Evolutionary conservation across 2,329 filamentous ascomycete genomes (phyloP), one percentile per base, ranked within the genome.

Genomic region (Penicillium brasilianum): DNA sequence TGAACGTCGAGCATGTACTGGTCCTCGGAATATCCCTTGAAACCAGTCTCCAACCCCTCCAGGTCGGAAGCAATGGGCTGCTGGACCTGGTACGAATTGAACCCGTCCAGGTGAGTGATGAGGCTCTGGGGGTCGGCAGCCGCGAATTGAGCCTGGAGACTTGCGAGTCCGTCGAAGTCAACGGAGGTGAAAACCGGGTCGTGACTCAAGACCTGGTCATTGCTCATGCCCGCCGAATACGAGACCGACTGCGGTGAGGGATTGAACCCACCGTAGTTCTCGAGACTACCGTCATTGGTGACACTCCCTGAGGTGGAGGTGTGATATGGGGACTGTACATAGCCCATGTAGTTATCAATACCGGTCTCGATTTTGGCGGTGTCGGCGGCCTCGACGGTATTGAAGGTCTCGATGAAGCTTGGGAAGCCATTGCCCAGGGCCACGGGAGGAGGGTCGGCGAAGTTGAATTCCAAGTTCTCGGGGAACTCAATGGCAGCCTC

Each of bases 71-170:
- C 64, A 8, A 63, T 69, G n/a, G 70, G 57, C 18, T 71, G 60
- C 49, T 71, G 70, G 59, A 71, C 62, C 52, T 69, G 63, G 63
- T 72, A 60, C n/a, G 67, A 50, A 6, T 65, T 68, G 57, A 66
- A 69, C n/a, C 73, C 68, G 71, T 61, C 1, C 57, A 72, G 48
- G 13, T 58, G 57, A 0, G 72, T 64, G 50, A 72, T 68, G 30
- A 74, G 64, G 20, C 68, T 66, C 22, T 73, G 69, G 7, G 71
- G 71, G 20, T 72, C 68, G 37, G 66, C 70, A 9, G 67, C 64
- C 25, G 68, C 68, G 16, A 76, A 71, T 14, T 72, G 70, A 39
- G 61, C 60, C 37, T 74, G 69, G 61, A 75, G 72, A 18, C 66
- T 62, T 43, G 67, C 67, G 37, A 74, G 69, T 44, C 73, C 73